phyloP scores from a whole-genome alignment of 768 basidiomycete genomes.

The Stropharia rugosoannulata region DNA sequence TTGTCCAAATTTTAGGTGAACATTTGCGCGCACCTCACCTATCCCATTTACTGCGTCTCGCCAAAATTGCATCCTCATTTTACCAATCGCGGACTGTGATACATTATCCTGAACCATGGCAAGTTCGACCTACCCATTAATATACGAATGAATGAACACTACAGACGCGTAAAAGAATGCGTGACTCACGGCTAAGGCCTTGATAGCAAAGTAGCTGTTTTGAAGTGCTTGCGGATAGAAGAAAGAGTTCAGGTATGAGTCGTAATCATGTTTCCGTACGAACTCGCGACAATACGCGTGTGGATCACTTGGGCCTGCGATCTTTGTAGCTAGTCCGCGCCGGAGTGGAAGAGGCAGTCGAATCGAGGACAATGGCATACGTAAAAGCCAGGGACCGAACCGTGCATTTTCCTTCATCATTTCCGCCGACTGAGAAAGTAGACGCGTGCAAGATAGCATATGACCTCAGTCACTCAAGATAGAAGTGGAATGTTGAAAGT shows the following conservation, averaged over 20 bases:
- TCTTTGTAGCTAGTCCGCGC: constrained; percentile 12
- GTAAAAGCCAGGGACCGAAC: too few relatives aligned
- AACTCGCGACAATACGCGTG: constrained; percentile 66
- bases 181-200: constrained; percentile 77
- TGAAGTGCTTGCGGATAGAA: constrained; percentile 69
- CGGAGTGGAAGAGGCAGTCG: background rate
- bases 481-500: too few relatives aligned
- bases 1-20: constrained; percentile 8
- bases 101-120: constrained; percentile 76
- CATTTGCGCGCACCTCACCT: constrained; percentile 47
- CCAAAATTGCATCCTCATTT: constrained; percentile 89
- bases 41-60: constrained; percentile 73
- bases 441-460: too few relatives aligned
- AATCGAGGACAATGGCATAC: background rate
- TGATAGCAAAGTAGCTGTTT: constrained; percentile 72
- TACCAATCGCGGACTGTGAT: constrained; percentile 72
- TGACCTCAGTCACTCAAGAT: too few relatives aligned
- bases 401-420: background rate
- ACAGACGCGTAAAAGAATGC: constrained; percentile 7
- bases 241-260: constrained; percentile 68
- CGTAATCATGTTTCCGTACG: constrained; percentile 81
- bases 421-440: too few relatives aligned
- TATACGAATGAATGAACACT: constrained; percentile 2
- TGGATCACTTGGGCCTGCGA: constrained; percentile 37
- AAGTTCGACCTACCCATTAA: constrained; percentile 64